Conservation (phyloP, 345 rosid species). For the Eucalyptus curtisii region DNA sequence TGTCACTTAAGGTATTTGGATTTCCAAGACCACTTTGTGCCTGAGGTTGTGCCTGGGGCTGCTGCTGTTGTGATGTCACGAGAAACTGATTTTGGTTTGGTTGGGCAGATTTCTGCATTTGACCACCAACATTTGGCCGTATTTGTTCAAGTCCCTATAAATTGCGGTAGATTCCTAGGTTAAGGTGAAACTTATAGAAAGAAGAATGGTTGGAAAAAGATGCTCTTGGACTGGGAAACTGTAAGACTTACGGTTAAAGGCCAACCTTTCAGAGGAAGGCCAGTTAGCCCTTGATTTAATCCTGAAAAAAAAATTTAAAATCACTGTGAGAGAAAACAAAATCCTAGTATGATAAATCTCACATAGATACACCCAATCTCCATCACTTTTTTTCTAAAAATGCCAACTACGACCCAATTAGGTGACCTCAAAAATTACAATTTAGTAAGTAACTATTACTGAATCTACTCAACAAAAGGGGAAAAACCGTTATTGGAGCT, state of each 20-base stretch:
- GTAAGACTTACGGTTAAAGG: constrained; percentile 46
- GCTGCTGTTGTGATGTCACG: constrained; percentile 43
- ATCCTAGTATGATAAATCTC: neutral
- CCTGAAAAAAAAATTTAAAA: constrained; percentile 13
- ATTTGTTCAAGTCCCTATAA: constrained; percentile 42
- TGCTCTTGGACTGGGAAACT: neutral
- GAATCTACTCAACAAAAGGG: neutral
- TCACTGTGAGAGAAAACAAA: neutral
- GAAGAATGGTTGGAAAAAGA: neutral
- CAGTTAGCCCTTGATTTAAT: constrained; percentile 33
- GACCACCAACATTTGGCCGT: constrained; percentile 24
- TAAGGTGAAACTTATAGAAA: neutral
- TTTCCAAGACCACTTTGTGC: constrained; percentile 34
- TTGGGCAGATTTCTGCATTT: constrained; percentile 32
- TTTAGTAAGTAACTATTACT: neutral
- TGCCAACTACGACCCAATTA: neutral
- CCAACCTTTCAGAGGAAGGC: constrained; percentile 65
- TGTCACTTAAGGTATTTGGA: constrained; percentile 24
- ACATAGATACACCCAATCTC: neutral
- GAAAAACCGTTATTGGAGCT: neutral
- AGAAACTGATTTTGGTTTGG: constrained; percentile 38
- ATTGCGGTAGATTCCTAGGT: neutral
- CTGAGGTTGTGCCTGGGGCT: constrained; percentile 41
- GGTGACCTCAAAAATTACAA: neutral
- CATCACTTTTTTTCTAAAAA: neutral